Evolutionary conservation across 2,329 filamentous ascomycete genomes (phyloP), one percentile per base, ranked within the genome.

Genomic region (Pseudocercospora pini-densiflorae): DNA sequence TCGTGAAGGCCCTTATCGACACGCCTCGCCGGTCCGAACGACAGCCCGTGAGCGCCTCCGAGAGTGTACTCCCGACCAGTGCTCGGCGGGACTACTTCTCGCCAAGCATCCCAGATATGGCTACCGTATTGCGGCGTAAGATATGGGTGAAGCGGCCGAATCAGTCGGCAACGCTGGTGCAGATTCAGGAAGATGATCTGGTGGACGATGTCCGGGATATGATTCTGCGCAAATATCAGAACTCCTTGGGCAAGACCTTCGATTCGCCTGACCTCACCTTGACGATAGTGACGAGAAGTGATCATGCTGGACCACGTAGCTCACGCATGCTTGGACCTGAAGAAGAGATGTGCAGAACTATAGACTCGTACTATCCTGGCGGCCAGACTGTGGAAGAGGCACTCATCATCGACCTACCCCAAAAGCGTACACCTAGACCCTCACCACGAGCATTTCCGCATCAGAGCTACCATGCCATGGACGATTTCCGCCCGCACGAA

Each of bases 191-290:
- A 75, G 93, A 96, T 74, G 93, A 97, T 76, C 82, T 98, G 73
- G 94, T 98, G 64, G 95, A 99, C 79, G 94, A 97, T 80, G 90
- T 97, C 68, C 91, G 94, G 73, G 95, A 97, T 73, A 88, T 93
- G 84, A 95, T 98, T 64, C 83, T 98, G 73, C 89, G 88, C 75
- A 98, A 98, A 82, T 99, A 98, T 79, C 89, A 89, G 73, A 98
- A 99, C 80, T 96, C 93, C 14, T 85, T 99, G 27, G 94, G 94
- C 59, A 89, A 89, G 73, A 91, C 87, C 61, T 97, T 94, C 79
- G 95, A 99, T 81, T 87, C 95, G 10, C 95, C 95, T 12, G 95
- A 99, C 78, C 87, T 99, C 65, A 89, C 87, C 10, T 84, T 98
- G 70, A 89, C 91, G 69, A 91, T 98, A 72, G 78, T 86, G 16